phyloP scores from a whole-genome alignment of 2,329 filamentous ascomycete genomes.

The Phoma sp. region DNA sequence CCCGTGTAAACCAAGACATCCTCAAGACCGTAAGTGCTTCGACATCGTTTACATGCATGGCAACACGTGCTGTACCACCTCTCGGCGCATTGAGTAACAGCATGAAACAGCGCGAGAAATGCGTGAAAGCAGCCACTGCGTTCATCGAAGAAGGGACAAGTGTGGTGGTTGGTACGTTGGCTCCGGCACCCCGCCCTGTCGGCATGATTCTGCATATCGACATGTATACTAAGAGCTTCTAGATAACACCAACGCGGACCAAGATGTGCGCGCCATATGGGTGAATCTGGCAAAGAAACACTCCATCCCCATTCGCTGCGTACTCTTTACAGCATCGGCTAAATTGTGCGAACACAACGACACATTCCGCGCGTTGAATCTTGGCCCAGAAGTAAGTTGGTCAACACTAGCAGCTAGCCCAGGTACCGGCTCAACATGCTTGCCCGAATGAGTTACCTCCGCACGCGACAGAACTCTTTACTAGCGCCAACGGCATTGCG shows the following conservation, averaged over 20 bases:
- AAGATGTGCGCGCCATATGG: slow-evolving; percentile 80
- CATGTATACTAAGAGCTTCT: slow-evolving; percentile 22
- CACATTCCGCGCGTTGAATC: slow-evolving; percentile 72
- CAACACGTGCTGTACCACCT: slow-evolving; percentile 36
- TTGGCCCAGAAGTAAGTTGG: slow-evolving; percentile 43
- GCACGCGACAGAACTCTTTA: slow-evolving; percentile 5
- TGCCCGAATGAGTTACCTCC: slow-evolving; percentile 11
- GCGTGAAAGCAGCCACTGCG: slow-evolving; percentile 73
- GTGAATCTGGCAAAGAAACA: slow-evolving; percentile 72
- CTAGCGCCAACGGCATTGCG: slow-evolving; percentile 12
- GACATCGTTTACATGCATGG: slow-evolving; percentile 5
- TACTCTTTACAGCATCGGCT: slow-evolving; percentile 79
- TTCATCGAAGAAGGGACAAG: slow-evolving; percentile 69
- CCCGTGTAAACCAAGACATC: slow-evolving; percentile 87
- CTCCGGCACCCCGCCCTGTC: slow-evolving; percentile 23
- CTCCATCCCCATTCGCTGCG: slow-evolving; percentile 78
- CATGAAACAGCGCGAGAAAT: slow-evolving; percentile 62
- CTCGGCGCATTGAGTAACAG: slow-evolving; percentile 40
- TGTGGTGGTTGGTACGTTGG: slow-evolving; percentile 75
- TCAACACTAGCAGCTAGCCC: slow-evolving; percentile 21
- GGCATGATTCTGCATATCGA: slow-evolving; percentile 16
- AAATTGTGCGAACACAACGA: slow-evolving; percentile 86
- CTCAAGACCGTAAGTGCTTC: slow-evolving; percentile 69
- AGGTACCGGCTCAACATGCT: slow-evolving; percentile 10
- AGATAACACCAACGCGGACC: slow-evolving; percentile 97